Evolutionary conservation across 2,329 filamentous ascomycete genomes (phyloP), one percentile per base, ranked within the genome.

Genomic region (Fusarium sp.): DNA sequence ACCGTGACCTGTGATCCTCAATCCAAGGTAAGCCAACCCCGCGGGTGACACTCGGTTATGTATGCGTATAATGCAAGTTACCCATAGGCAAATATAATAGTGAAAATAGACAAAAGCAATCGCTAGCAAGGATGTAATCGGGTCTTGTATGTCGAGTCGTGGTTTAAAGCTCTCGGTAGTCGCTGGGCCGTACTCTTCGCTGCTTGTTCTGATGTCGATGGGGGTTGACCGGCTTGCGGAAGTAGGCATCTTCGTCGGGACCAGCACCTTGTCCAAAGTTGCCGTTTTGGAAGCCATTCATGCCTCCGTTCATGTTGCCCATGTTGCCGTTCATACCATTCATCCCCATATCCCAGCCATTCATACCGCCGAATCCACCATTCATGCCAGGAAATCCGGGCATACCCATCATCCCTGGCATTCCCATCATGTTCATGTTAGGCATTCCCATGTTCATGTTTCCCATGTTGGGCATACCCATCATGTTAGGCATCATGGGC

Each of bases 211-310:
- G 91, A 77, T 96, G 93, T 53, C 96, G 89, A 77, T 97, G 93
- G 4, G 94, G 95, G 78, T 99, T 99, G 67, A 98, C 93, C 0
- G 96, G 96, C 79, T 97, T 95, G 61, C 96, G 89, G 79, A 98
- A 97, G 81, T 99, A 99, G 9, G 96, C 93, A 65, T 94, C 93
- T 65, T 94, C 93, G 61, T 97, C 94, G 59, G 97, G 93, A 69
- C 89, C 89, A 62, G 87, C 90, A 4, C 86, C 86, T 63, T 83
- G 82, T 2, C 80, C 76, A 51, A 86, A 85, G 71, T 82, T 83
- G 66, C 75, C 77, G 42, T 77, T 78, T 61, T 76, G 76, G 65
- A 76, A 80, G 58, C 76, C 77, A 59, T 75, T 78, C 75, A 78
- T 78, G 52, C 67, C 70, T 29, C 71, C 75, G 52, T 71, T 72